A percentile compares a stretch with the other conserved stretches of the same genome.
Conservation (phyloP, 768 basidiomycete genomes). For the Mycena maculata region DNA sequence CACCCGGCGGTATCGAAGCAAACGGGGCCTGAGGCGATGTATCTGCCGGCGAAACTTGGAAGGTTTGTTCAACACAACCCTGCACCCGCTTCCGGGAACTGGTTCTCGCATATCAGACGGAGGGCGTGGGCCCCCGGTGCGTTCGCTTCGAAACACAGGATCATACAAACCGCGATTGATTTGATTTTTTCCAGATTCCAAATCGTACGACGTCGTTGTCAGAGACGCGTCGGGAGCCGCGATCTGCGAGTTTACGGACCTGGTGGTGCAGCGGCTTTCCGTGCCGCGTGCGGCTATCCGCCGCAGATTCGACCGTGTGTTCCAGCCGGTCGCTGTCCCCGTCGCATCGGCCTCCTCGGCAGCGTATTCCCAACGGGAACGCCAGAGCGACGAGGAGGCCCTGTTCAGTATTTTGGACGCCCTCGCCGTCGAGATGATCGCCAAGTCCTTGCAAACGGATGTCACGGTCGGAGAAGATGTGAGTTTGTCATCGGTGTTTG, state of each 20-base stretch:
- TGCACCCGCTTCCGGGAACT: not conserved
- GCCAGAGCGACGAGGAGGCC: too few relatives aligned
- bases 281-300: not conserved
- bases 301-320: not conserved
- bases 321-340: too few relatives aligned
- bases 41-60: constrained; percentile 13
- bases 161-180: too few relatives aligned
- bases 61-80: constrained; percentile 7
- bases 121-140: constrained; percentile 19
- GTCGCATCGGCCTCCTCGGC: too few relatives aligned
- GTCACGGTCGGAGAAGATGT: too few relatives aligned
- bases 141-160: not conserved
- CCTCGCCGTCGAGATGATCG: too few relatives aligned
- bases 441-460: too few relatives aligned
- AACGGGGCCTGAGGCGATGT: constrained; percentile 1
- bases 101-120: constrained; percentile 9
- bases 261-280: not conserved
- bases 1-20: constrained; percentile 3
- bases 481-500: too few relatives aligned
- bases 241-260: not conserved
- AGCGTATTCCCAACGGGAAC: too few relatives aligned
- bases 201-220: constrained; percentile 14
- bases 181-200: not conserved
- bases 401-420: too few relatives aligned
- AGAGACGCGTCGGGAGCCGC: constrained; percentile 3